phyloP scores from a whole-genome alignment of 257 asterid species.

The Haberlea rhodopensis region DNA sequence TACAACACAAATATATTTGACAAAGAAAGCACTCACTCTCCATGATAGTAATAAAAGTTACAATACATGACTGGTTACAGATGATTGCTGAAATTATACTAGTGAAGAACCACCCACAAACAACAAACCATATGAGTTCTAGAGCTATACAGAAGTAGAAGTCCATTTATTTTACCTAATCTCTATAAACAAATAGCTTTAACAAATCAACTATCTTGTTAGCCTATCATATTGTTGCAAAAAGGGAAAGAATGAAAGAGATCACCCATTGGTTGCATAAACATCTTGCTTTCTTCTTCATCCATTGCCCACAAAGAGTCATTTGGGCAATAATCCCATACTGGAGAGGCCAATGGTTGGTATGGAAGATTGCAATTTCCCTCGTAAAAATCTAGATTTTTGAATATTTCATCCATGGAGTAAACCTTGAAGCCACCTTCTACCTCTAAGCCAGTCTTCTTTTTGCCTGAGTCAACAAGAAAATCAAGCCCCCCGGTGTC shows the following conservation, averaged over 20 bases:
- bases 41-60: too few relatives aligned
- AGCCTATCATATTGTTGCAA: conserved; percentile 32
- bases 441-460: conserved; percentile 28
- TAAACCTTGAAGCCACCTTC: conserved; percentile 37
- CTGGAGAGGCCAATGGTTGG: conserved; percentile 44
- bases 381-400: conserved; percentile 60
- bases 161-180: conserved; percentile 21
- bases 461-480: conserved; percentile 14
- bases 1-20: too few relatives aligned
- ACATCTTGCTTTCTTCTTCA: conserved; percentile 41
- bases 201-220: conserved; percentile 27
- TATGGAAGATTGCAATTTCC: conserved; percentile 32
- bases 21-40: not conserved
- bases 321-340: conserved; percentile 54
- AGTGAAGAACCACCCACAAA: not conserved
- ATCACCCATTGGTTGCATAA: conserved; percentile 34
- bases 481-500: conserved; percentile 55
- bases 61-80: not conserved
- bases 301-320: conserved; percentile 52
- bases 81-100: not conserved
- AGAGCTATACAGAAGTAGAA: conserved; percentile 30
- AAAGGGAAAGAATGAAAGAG: conserved; percentile 39
- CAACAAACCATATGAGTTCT: not conserved
- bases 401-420: conserved; percentile 89
- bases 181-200: conserved; percentile 29